A percentile compares a stretch with the other conserved stretches of the same genome.
These are phyloP conservation scores for Knufia fluminis DNA, from an alignment of 2,329 filamentous ascomycete genomes.

Conservation along the genomic window DNA sequence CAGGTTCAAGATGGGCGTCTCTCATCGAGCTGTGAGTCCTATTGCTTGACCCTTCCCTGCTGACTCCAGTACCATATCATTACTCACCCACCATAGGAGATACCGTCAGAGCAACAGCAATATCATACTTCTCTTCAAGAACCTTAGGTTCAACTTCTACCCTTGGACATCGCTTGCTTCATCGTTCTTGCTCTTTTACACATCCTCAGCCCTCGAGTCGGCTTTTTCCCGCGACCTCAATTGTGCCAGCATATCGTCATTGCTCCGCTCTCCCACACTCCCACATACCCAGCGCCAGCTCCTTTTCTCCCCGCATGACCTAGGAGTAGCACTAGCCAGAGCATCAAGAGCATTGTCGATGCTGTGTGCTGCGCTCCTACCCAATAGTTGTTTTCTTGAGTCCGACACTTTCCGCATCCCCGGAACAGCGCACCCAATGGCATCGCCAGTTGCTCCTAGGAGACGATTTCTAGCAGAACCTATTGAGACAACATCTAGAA, in stretches of 20 bases:
- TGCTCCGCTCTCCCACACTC: not conserved
- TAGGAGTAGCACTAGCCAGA: not conserved
- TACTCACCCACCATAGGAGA: not conserved
- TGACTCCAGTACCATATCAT: not conserved
- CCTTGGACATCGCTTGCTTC: not conserved
- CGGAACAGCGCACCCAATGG: constrained; percentile 1
- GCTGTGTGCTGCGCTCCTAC: not conserved
- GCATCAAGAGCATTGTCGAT: not conserved
- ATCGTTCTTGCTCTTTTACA: not conserved
- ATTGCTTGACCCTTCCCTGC: not conserved
- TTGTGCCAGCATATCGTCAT: not conserved
- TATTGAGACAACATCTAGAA: constrained; percentile 36
- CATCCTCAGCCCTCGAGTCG: not conserved
- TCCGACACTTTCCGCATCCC: not conserved
- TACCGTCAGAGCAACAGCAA: not conserved
- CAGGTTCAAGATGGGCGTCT: too few relatives aligned
- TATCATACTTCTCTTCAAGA: too few relatives aligned
- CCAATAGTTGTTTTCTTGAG: not conserved
- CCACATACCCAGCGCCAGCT: not conserved
- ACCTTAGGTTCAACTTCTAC: not conserved
- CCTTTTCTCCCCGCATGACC: not conserved
- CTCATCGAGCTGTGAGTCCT: not conserved
- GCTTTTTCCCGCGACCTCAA: not conserved
- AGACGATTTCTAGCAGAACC: constrained; percentile 36
- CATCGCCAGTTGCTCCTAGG: constrained; percentile 8